Conservation (phyloP, 768 basidiomycete genomes). For the Trametes villosa region DNA sequence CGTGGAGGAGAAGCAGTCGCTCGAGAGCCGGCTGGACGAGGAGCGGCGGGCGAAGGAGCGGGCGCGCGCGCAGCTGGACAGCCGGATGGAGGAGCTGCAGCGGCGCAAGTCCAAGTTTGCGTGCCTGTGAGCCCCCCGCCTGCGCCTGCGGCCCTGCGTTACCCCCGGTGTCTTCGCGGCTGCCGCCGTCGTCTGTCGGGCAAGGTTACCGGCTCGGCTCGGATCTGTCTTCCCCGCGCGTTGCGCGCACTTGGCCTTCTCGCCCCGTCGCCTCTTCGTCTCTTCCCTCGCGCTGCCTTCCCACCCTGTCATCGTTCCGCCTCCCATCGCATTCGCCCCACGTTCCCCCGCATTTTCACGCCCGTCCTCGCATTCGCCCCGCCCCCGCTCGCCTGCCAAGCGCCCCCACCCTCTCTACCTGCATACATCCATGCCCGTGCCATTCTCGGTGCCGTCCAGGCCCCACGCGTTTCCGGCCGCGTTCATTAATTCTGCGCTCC, state of each 20-base stretch:
- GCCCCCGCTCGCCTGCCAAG: background rate
- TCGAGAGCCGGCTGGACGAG: slow-evolving; percentile 83
- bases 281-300: slow-evolving; percentile 3
- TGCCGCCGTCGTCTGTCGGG: no score
- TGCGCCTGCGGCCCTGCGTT: background rate
- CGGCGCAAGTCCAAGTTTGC: slow-evolving; percentile 92
- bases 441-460: background rate
- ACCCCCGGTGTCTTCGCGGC: background rate
- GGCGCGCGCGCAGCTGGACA: slow-evolving; percentile 83
- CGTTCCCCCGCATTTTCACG: background rate
- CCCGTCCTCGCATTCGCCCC: slow-evolving; percentile 5
- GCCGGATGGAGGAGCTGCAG: slow-evolving; percentile 82
- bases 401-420: background rate
- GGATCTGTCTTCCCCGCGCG: background rate
- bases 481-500: slow-evolving; percentile 12
- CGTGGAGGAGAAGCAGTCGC: slow-evolving; percentile 86
- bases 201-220: no score
- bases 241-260: background rate
- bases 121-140: slow-evolving; percentile 67
- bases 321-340: background rate
- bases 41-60: slow-evolving; percentile 90
- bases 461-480: background rate
- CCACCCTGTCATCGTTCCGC: slow-evolving; percentile 4
- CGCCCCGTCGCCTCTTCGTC: slow-evolving; percentile 6
- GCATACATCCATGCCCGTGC: background rate